Evolutionary conservation across 768 basidiomycete species (phyloP), one percentile per base, ranked within the genome.

Genomic region (Collybia sordida): DNA sequence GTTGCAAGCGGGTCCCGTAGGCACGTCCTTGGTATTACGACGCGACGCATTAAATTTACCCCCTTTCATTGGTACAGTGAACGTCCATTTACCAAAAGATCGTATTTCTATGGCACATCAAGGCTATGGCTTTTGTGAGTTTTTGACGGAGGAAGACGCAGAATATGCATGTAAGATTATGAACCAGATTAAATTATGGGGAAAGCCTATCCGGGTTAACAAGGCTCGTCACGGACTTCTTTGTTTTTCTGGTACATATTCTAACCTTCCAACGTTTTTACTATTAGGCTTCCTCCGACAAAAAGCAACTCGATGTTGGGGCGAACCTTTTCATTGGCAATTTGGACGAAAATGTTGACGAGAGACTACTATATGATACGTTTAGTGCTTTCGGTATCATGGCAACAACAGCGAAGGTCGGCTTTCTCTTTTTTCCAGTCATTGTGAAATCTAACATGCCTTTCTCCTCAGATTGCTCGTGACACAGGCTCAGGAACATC

Each of bases 151-250:
- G 74, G 95, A 97, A 68, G 97, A 98, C 72, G 94, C 97, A 54
- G 97, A 99, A 71, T 99, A 99, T 70, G 96, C 94, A 50, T 98
- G 96, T 81, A 97, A 98, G 79, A 98, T 98, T 60, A 98, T 98
- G 96, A 99, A 99, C 67, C 96, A 98, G 78, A 98, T 99, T 66
- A 99, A 99, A 71, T 70, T 99, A 46, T 99, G 90, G 83, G 97
- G 97, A 21, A 98, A 98, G 66, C 97, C 97, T 25, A 97, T 99
- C 51, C 81, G 97, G 57, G 96, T 99, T 56, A 98, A 98, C 80
- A 99, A 98, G 87, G 93, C 90, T 56, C 63, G 85, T 73, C 43
- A 39, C 59, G 64, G 59, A 46, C 60, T 56, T n/a, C 27, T 12
- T 37, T 45, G 15, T 38, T 21, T 22, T 9, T 18, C 21, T 45